Evolutionary conservation across 2,329 filamentous ascomycete genomes (phyloP), one percentile per base, ranked within the genome.

Genomic region (Colletotrichum kahawae): DNA sequence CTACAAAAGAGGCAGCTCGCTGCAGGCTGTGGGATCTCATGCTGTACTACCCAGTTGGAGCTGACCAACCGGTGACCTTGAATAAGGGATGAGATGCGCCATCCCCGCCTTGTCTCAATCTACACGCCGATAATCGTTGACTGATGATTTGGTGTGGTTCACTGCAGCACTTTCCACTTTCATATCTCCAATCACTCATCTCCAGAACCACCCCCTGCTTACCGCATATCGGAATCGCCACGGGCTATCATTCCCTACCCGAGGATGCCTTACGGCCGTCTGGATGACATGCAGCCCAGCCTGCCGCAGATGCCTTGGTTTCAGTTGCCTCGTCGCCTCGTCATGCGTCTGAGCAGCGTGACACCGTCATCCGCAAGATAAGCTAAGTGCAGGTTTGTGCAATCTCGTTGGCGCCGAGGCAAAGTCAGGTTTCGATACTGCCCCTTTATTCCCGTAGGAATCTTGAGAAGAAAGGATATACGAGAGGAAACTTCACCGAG

Each of bases 101-200:
- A 14, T 54, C 5, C n/a, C n/a, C 48, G 10, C 48, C 48, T 54
- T 54, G 48, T 7, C 10, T 14, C 5, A 24, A 7, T 13, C 21
- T 1, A 54, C n/a, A 24, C 48, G n/a, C 18, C 3, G 10, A 24
- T 1, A 14, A 14, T 9, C 0, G 0, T 9, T 5, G 13, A 54
- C 48, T 24, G n/a, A 7, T 21, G 48, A 13, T 24, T 54, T 24
- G 24, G 24, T 24, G 24, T 24, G 24, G 24, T 24, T 24, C 24
- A 24, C 24, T 4, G 4, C n/a, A 14, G n/a, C 48, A 0, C n/a
- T 7, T 54, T 24, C 13, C 48, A 24, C 21, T 4, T 6, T 4
- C 13, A 1, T 1, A 12, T 54, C 10, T 7, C 48, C 48, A 54
- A n/a, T 24, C 48, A 54, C 10, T 21, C 5, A 24, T 13, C 2